Conservation (phyloP, 192 early-diverging fungal genomes). For the Haplosporangium gracile region DNA sequence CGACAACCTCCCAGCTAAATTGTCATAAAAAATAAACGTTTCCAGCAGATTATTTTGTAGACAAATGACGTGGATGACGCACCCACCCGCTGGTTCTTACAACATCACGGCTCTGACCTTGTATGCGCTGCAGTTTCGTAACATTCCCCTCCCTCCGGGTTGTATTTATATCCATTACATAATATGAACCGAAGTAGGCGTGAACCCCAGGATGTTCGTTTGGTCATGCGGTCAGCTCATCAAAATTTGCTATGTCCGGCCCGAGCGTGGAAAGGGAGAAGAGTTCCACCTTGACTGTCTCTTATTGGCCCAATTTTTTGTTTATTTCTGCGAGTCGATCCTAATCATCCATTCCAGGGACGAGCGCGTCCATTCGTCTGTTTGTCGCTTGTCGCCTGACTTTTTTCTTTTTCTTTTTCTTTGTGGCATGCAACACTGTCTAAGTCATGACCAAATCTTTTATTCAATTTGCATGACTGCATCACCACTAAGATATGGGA, state of each 20-base stretch:
- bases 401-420: not conserved
- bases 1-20: not conserved
- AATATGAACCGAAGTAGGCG: not conserved
- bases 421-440: no score
- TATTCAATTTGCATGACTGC: not conserved
- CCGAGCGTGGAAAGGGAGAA: not conserved
- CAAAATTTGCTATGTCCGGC: not conserved
- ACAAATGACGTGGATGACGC: not conserved
- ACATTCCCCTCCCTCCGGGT: no score
- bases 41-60: not conserved
- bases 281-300: not conserved
- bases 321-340: not conserved
- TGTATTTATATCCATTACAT: not conserved
- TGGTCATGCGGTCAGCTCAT: not conserved
- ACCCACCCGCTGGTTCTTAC: not conserved
- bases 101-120: not conserved
- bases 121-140: not conserved
- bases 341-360: not conserved
- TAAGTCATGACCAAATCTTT: not conserved
- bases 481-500: not conserved
- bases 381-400: not conserved
- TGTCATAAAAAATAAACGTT: not conserved
- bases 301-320: not conserved
- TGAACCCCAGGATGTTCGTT: not conserved
- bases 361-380: not conserved